Percentiles rank a stretch among this genome's conserved stretches.
Conservation (phyloP, 352 stramenopile species). For the Globisporangium camurandrum region DNA sequence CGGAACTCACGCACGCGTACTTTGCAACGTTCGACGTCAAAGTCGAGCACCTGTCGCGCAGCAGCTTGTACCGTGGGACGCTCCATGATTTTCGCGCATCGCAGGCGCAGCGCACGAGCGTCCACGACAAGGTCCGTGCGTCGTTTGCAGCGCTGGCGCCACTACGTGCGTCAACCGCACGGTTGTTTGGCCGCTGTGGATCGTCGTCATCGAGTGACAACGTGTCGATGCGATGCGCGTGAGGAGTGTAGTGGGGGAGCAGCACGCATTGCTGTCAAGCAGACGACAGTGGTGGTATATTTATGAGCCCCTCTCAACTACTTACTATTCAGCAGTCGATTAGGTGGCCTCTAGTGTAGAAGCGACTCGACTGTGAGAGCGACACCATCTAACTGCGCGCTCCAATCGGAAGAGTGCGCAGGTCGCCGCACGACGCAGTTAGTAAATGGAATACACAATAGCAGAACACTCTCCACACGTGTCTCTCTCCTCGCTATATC, state of each 20-base stretch:
- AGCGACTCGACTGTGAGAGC: too few species aligned
- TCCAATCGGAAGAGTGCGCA: neutral
- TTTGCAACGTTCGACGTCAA: slow-evolving; percentile 59
- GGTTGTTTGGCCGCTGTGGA: neutral
- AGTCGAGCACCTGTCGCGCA: slow-evolving; percentile 47
- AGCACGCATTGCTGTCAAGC: too few species aligned
- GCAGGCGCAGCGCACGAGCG: slow-evolving; percentile 15
- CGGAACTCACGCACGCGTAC: slow-evolving; percentile 48
- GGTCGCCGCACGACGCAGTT: too few species aligned
- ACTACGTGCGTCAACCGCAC: neutral
- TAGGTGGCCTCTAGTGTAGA: neutral
- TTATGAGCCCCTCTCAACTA: neutral
- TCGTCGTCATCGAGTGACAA: too few species aligned
- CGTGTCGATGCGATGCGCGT: too few species aligned
- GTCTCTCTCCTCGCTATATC: too few species aligned
- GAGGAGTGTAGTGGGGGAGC: too few species aligned
- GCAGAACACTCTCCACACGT: too few species aligned
- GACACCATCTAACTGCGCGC: too few species aligned
- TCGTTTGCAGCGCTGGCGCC: slow-evolving; percentile 19
- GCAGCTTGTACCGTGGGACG: slow-evolving; percentile 57
- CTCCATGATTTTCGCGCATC: slow-evolving; percentile 37
- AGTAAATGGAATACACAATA: too few species aligned
- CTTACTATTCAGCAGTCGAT: neutral
- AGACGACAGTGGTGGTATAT: neutral
- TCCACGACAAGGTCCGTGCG: slow-evolving; percentile 17